phyloP scores from a whole-genome alignment of 257 asterid species.

The Ilex asprella region DNA sequence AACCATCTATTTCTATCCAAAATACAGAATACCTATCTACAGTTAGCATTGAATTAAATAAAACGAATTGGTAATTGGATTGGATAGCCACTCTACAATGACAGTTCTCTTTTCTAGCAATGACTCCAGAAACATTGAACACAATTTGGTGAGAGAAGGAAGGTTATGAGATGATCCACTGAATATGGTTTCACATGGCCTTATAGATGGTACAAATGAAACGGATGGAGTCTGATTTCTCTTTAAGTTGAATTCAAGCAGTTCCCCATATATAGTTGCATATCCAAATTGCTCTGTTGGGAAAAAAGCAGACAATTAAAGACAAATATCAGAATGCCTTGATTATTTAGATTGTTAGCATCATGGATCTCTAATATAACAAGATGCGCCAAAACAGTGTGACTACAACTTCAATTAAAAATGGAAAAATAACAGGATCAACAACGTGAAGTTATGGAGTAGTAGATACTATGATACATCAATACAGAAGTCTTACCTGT shows the following conservation, averaged over 20 bases:
- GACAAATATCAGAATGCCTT: no score
- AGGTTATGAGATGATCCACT: slow-evolving; percentile 82
- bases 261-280: slow-evolving; percentile 67
- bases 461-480: background rate
- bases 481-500: slow-evolving; percentile 38
- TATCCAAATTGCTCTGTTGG: slow-evolving; percentile 53
- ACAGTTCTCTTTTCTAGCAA: slow-evolving; percentile 52
- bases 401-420: background rate
- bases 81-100: slow-evolving; percentile 25
- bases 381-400: background rate
- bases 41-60: no score
- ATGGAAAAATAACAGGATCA: background rate
- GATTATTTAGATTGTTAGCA: no score
- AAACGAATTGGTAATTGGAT: background rate
- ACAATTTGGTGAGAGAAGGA: slow-evolving; percentile 71
- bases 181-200: slow-evolving; percentile 58
- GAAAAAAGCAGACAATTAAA: background rate
- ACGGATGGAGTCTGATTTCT: slow-evolving; percentile 20
- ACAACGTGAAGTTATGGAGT: background rate
- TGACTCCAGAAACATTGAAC: slow-evolving; percentile 65
- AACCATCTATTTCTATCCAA: no score
- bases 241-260: slow-evolving; percentile 47
- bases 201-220: slow-evolving; percentile 33
- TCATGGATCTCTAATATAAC: no score
- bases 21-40: no score